Base-by-base conservation (phyloP, 768 basidiomycete species). In the Kwoniella europaea region DNA sequence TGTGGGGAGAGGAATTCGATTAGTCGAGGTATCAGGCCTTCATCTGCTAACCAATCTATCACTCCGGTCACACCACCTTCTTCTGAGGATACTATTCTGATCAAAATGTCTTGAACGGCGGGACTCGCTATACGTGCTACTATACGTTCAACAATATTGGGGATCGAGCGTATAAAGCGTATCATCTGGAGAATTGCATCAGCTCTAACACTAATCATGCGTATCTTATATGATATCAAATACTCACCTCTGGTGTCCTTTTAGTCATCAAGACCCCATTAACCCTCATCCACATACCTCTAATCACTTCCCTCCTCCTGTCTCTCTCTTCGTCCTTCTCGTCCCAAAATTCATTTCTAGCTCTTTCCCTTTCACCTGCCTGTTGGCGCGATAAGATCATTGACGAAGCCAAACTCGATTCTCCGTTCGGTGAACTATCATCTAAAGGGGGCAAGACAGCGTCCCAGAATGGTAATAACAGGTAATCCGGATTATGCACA, bases 241-340 rank as follows among this genome's bases (percentile, higher is more conserved):
- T 3, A 87, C 87, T 81, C 85, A 94, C 94, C 89, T 97, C 94
- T 72, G 87, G 87, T 27, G 93, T 92, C 84, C 92, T 92, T 86
- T 94, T 95, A 73, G 87, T 90, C 78, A 99, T 84, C 76, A 98
- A 92, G 1, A 91, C 88, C 50, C 91, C 89, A 80, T 93, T 97
- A 75, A 98, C 92, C 84, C 96, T 93, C n/a, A 91, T 89, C 86
- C 97, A 99, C 83, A 93, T 92, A 1, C 93, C 90, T 41, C 93
- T 91, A 86, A 96, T 91, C 68, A 90, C 88, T 86, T 91, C 92
- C 76, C 91, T 88, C 15, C 74, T 72, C 41, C 76, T 68, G 71
- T 80, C 78, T 42, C 88, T 61, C 55, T 82, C 91, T 84, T 91
- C 92, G 88, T 96, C 92, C 70, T 93, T 92, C 56, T 93, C 92